A percentile compares a stretch with the other conserved stretches of the same genome.
Conservation (phyloP, 768 basidiomycete genomes). For the Phallus indusiatus region DNA sequence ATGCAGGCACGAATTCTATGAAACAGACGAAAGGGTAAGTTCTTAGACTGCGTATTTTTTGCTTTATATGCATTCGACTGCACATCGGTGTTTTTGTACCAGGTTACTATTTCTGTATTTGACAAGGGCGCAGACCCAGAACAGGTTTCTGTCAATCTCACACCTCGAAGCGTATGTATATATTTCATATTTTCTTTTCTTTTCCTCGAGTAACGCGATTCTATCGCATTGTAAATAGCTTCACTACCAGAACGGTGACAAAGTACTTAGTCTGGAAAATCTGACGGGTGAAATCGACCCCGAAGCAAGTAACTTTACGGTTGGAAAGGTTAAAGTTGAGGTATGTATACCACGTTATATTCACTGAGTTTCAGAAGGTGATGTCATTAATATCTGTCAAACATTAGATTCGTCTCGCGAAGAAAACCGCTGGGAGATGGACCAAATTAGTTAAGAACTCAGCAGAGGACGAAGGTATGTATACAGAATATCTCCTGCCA, state of each 20-base stretch:
- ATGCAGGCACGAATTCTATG: slow-evolving; percentile 76
- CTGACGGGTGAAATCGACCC: slow-evolving; percentile 75
- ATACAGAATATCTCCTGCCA: not conserved
- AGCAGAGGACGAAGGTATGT: slow-evolving; percentile 6
- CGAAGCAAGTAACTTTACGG: slow-evolving; percentile 47
- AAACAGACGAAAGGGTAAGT: slow-evolving; percentile 56
- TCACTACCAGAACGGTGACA: slow-evolving; percentile 57
- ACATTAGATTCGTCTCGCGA: slow-evolving; percentile 47
- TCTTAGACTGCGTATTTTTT: not conserved
- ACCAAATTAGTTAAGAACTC: slow-evolving; percentile 60
- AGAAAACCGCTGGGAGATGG: slow-evolving; percentile 66
- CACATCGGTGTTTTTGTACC: not conserved
- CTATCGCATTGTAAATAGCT: slow-evolving; percentile 3
- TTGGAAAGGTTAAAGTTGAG: slow-evolving; percentile 86
- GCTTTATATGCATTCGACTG: not conserved
- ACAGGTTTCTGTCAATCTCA: slow-evolving; percentile 51
- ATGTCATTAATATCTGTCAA: not conserved
- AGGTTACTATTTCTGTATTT: slow-evolving; percentile 63
- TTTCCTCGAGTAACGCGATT: not conserved
- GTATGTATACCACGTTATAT: not conserved
- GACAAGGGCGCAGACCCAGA: slow-evolving; percentile 65
- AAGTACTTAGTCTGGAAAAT: slow-evolving; percentile 63
- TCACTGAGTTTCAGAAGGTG: not conserved
- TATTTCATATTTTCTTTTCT: not conserved
- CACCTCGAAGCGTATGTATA: slow-evolving; percentile 35